These are phyloP conservation scores for Pythium coloratum DNA, from an alignment of 352 stramenopile species.

Conservation along the genomic window DNA sequence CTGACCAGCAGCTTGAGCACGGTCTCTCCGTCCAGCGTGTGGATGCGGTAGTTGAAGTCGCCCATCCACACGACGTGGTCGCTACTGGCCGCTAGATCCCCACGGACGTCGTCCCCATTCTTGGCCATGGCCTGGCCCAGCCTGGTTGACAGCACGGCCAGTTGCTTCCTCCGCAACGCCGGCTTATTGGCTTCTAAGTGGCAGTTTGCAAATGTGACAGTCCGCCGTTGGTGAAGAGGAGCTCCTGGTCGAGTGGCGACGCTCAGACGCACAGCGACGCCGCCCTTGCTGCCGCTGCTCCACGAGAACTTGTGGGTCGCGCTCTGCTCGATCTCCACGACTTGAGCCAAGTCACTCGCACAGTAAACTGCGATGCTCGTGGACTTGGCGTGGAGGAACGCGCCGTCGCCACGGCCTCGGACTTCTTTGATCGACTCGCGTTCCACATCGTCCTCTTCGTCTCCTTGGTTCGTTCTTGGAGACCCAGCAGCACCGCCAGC, in stretches of 20 bases:
- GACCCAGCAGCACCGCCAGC: background rate
- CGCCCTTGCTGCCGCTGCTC: slow-evolving; percentile 59
- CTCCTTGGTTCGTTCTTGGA: background rate
- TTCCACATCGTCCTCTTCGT: background rate
- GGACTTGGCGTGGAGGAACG: slow-evolving; percentile 63
- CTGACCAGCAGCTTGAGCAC: slow-evolving; percentile 47
- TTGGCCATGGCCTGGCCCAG: slow-evolving; percentile 45
- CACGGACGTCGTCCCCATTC: slow-evolving; percentile 7
- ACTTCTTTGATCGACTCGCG: slow-evolving; percentile 38
- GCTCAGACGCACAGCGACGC: slow-evolving; percentile 48
- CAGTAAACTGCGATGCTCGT: slow-evolving; percentile 70
- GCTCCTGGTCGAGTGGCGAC: slow-evolving; percentile 21
- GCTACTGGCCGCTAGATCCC: slow-evolving; percentile 53
- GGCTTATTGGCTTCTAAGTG: slow-evolving; percentile 69
- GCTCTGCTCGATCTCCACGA: slow-evolving; percentile 47
- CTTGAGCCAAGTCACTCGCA: slow-evolving; percentile 30
- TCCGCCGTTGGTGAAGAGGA: slow-evolving; percentile 25
- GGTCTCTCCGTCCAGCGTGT: slow-evolving; percentile 43
- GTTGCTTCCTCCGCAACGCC: slow-evolving; percentile 51
- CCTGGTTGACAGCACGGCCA: slow-evolving; percentile 43
- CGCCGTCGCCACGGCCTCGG: slow-evolving; percentile 55
- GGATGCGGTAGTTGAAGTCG: slow-evolving; percentile 79
- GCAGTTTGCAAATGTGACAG: slow-evolving; percentile 66
- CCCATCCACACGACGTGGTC: slow-evolving; percentile 83
- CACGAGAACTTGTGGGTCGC: slow-evolving; percentile 65